These are phyloP conservation scores for sorghum (Sorghum bicolor) DNA, from an alignment of 176 grass and related monocot genomes.

Conservation along the genomic window Sorghum_bicolor_NCBIv3 NC_012872.2:67585501-67586000, in stretches of 20 bases:
- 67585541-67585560: slow-evolving; percentile 7
- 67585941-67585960: slow-evolving; percentile 45
- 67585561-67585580: slow-evolving; percentile 38
- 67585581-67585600: not conserved
- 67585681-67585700: slow-evolving; percentile 8
- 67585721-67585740: slow-evolving; percentile 27
- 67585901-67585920: not conserved
- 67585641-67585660: slow-evolving; percentile 41
- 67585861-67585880: slow-evolving; percentile 24
- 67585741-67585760: slow-evolving; percentile 37
- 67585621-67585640: slow-evolving; percentile 14
- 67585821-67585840: slow-evolving; percentile 37
- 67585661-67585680: slow-evolving; percentile 27
- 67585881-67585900: slow-evolving; percentile 47
- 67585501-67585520: slow-evolving; percentile 25
- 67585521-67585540: not conserved
- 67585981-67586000: slow-evolving; percentile 25
- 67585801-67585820: slow-evolving; percentile 61
- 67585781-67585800: slow-evolving; percentile 21
- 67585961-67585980: slow-evolving; percentile 70
- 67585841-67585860: slow-evolving; percentile 48
- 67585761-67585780: slow-evolving; percentile 34
- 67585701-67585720: slow-evolving; percentile 31
- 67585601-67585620: slow-evolving; percentile 14
- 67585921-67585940: slow-evolving; percentile 17